Evolutionary conservation across 345 rosid species (phyloP), one percentile per base, ranked within the genome.

Genomic region (Lumnitzera littorea): DNA sequence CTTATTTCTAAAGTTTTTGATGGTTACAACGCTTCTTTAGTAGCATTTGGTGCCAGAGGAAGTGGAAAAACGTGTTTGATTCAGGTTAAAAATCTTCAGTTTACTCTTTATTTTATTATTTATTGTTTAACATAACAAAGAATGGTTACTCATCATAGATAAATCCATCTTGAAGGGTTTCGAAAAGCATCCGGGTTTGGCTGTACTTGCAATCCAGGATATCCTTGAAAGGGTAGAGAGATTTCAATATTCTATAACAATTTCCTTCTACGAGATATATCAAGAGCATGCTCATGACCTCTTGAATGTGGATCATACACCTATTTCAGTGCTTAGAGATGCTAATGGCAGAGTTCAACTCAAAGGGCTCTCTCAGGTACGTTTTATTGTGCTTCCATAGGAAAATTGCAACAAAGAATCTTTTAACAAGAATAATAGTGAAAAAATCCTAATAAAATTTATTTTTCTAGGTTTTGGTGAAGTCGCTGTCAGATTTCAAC

Each of bases 291-390:
- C 78, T 53, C 68, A 62, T 60, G 97, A 87, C 66, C 63, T 85
- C 24, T 71, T 82, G 55, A 69, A 64, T 73, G 76, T 76, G 24
- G 75, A 79, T 15, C 79, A 76, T 62, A 62, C 70, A 51, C 68
- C 70, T 61, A 82, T 85, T 50, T 17, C 60, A 3, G 72, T 79
- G 20, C 57, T 75, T 50, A 79, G 77, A 72, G 78, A 75, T 62
- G 82, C 79, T 46, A 72, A 75, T 56, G 87, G 95, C 25, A 83
- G 70, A 66, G 68, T 82, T 51, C 91, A 80, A 63, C 78, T 83
- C 1, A 84, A 85, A 70, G 91, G 96, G 41, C 96, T 91, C 65
- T 91, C 92, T 53, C 81, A 87, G 83, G 97, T 68, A 74, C 67
- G 84, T 67, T 58, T 7, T 55, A 17, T 53, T 14, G 7, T 36